A percentile compares a stretch with the other conserved stretches of the same genome.
phyloP scores from a whole-genome alignment of 2,329 filamentous ascomycete genomes.

The Apiospora sp. region DNA sequence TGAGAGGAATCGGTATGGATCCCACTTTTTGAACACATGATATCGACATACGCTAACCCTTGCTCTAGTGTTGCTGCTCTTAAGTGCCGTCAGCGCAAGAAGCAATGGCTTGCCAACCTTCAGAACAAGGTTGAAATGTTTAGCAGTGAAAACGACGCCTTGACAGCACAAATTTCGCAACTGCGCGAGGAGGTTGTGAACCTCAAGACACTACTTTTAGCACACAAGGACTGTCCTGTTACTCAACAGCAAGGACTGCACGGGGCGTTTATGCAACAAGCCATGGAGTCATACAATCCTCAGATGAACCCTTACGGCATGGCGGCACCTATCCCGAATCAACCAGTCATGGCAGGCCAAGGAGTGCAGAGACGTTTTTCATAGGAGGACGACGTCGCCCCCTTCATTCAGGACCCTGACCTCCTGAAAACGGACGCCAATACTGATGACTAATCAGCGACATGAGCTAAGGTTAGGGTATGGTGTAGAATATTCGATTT shows the following conservation, averaged over 20 bases:
- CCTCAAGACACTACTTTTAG: constrained; percentile 88
- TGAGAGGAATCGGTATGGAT: constrained; percentile 86
- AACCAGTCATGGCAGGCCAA: constrained; percentile 64
- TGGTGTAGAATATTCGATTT: background rate
- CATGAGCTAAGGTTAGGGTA: constrained; percentile 12
- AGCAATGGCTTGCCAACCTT: constrained; percentile 96
- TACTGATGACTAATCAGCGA: background rate
- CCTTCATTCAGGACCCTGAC: constrained; percentile 28
- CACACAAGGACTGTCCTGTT: constrained; percentile 95
- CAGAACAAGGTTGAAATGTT: constrained; percentile 95
- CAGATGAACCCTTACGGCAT: constrained; percentile 69
- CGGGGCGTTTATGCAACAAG: constrained; percentile 62
- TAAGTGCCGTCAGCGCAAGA: constrained; percentile 97
- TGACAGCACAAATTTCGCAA: constrained; percentile 83
- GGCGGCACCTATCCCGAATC: constrained; percentile 58
- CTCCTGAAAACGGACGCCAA: constrained; percentile 15
- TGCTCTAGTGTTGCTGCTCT: constrained; percentile 82
- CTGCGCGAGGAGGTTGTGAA: constrained; percentile 93
- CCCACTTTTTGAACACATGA: background rate
- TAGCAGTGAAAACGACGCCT: constrained; percentile 87
- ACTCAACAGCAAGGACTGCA: constrained; percentile 84
- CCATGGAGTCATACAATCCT: constrained; percentile 61
- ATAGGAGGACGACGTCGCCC: constrained; percentile 47
- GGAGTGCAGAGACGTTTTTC: constrained; percentile 64
- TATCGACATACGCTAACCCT: constrained; percentile 33